These are phyloP conservation scores for Calonectria naviculata DNA, from an alignment of 2,329 filamentous ascomycete genomes.

Conservation along the genomic window DNA sequence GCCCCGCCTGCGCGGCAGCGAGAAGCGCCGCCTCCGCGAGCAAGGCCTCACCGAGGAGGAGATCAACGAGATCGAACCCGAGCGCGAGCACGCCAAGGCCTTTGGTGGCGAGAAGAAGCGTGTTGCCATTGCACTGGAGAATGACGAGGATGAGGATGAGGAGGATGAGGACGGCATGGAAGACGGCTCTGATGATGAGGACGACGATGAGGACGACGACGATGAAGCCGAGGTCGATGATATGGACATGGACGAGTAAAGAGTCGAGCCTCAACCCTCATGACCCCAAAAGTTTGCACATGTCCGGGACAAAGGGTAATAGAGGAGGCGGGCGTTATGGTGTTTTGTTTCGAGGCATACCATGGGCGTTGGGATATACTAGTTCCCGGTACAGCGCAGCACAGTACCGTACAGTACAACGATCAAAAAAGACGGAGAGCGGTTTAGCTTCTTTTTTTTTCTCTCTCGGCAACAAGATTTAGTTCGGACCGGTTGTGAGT, in stretches of 20 bases:
- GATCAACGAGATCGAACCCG: constrained; percentile 57
- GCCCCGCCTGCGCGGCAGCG: constrained; percentile 74
- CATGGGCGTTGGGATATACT: constrained; percentile 28
- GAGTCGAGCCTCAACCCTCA: not conserved
- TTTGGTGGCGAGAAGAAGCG: constrained; percentile 57
- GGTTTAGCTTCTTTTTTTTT: constrained; percentile 5
- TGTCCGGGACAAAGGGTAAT: constrained; percentile 22
- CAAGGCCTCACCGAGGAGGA: constrained; percentile 62
- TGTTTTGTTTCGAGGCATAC: constrained; percentile 29
- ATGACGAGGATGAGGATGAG: constrained; percentile 50
- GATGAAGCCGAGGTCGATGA: constrained; percentile 46
- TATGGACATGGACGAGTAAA: constrained; percentile 39
- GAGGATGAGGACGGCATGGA: constrained; percentile 43
- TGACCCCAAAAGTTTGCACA: constrained; percentile 11
- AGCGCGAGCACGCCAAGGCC: constrained; percentile 49
- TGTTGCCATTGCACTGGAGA: constrained; percentile 47
- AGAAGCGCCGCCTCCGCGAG: constrained; percentile 69
- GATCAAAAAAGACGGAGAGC: constrained; percentile 15
- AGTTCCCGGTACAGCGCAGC: constrained; percentile 17
- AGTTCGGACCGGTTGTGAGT: constrained; percentile 3
- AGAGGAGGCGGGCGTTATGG: constrained; percentile 20
- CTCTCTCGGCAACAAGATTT: not conserved
- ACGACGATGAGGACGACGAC: constrained; percentile 50
- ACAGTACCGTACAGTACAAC: constrained; percentile 18
- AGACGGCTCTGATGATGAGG: constrained; percentile 45